Percentiles rank a stretch among this genome's conserved stretches.
Conservation (phyloP, 2,329 filamentous ascomycete genomes). For the Fusarium dlaminii region DNA sequence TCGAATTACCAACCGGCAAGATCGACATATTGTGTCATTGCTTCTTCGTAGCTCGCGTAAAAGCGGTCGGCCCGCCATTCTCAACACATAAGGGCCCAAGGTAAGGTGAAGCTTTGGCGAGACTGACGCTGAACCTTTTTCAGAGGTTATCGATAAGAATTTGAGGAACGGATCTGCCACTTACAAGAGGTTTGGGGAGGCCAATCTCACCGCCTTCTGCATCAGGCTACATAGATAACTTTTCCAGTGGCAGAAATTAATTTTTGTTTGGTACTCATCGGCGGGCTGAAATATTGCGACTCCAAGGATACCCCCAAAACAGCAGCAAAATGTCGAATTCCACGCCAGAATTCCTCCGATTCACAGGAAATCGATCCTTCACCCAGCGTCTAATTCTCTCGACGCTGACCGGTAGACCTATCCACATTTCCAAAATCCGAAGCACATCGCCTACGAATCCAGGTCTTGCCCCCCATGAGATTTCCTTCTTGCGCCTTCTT, state of each 20-base stretch:
- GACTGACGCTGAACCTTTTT: constrained; percentile 39
- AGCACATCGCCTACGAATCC: constrained; percentile 85
- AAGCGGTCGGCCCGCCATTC: constrained; percentile 50
- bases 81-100: constrained; percentile 22
- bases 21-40: constrained; percentile 50
- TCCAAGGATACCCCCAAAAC: constrained; percentile 35
- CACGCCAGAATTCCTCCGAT: constrained; percentile 70
- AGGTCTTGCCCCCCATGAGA: constrained; percentile 89
- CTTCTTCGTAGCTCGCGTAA: constrained; percentile 49
- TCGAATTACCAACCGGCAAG: constrained; percentile 48
- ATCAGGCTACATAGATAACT: constrained; percentile 7
- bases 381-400: constrained; percentile 86
- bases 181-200: not conserved
- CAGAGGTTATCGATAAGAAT: constrained; percentile 48
- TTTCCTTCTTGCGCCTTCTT: constrained; percentile 94
- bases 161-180: constrained; percentile 15
- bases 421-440: constrained; percentile 95
- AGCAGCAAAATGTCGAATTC: constrained; percentile 53
- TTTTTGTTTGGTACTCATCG: constrained; percentile 42
- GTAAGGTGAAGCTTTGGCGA: constrained; percentile 2
- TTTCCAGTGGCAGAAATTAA: constrained; percentile 50
- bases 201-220: constrained; percentile 45
- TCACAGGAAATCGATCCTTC: constrained; percentile 86
- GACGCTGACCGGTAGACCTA: constrained; percentile 86
- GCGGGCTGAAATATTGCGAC: constrained; percentile 32